A percentile compares a stretch with the other conserved stretches of the same genome.
Evolutionary conservation across 2,329 filamentous ascomycete species (phyloP).

Genomic region (Aspergillus vadensis): DNA sequence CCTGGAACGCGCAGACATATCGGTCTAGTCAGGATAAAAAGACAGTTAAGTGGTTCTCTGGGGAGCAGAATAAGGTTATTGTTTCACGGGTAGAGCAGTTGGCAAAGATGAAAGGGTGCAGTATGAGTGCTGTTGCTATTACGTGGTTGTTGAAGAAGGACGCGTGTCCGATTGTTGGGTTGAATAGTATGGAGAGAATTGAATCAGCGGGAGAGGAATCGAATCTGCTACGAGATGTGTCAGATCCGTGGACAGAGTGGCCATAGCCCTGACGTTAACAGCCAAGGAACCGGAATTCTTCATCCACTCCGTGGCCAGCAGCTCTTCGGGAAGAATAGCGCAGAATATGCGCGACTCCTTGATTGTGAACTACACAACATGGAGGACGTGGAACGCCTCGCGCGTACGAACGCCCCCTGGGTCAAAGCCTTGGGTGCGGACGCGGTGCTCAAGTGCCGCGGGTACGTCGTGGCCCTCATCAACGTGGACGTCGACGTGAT

Average conservation of each 20-base stretch:
- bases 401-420: no score
- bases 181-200: slow-evolving; percentile 22
- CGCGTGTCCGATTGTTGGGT: slow-evolving; percentile 27
- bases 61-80: slow-evolving; percentile 13
- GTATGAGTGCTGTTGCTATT: slow-evolving; percentile 28
- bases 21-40: neutral
- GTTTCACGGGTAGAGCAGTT: slow-evolving; percentile 19
- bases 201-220: slow-evolving; percentile 50
- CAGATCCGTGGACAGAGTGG: slow-evolving; percentile 84
- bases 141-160: slow-evolving; percentile 27
- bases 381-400: no score
- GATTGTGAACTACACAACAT: slow-evolving; percentile 87
- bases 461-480: no score
- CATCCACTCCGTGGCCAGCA: slow-evolving; percentile 90
- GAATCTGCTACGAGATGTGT: slow-evolving; percentile 92
- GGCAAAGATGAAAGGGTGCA: slow-evolving; percentile 17
- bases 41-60: neutral
- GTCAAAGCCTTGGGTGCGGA: no score
- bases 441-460: no score
- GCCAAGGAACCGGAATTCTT: slow-evolving; percentile 79
- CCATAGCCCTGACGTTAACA: slow-evolving; percentile 92
- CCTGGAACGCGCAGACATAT: slow-evolving; percentile 17
- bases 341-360: slow-evolving; percentile 92
- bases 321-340: slow-evolving; percentile 86
- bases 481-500: no score